Conservation (phyloP, 176 grass and related monocot species). For the Cymbopogon citratus region DNA sequence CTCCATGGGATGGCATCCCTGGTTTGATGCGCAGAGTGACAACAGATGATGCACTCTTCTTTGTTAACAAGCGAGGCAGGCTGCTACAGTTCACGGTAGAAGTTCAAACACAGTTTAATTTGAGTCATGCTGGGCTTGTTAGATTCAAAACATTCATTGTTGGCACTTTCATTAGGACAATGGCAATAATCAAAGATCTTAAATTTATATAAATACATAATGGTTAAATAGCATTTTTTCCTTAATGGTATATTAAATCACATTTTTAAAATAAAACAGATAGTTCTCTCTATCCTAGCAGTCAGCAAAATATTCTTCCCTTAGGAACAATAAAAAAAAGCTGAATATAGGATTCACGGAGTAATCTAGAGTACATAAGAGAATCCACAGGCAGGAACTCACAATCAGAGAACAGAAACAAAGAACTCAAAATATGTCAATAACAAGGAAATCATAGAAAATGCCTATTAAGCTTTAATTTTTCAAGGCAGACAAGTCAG, state of each 20-base stretch:
- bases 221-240: neutral
- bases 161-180: neutral
- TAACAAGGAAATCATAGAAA: slow-evolving; percentile 5
- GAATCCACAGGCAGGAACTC: neutral
- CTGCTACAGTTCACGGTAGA: slow-evolving; percentile 78
- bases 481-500: neutral
- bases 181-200: neutral
- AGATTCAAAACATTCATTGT: neutral
- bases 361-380: neutral
- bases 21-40: slow-evolving; percentile 50
- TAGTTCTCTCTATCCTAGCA: neutral
- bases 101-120: slow-evolving; percentile 26
- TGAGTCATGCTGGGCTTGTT: slow-evolving; percentile 15
- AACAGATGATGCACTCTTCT: slow-evolving; percentile 74
- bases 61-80: slow-evolving; percentile 81
- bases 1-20: slow-evolving; percentile 81
- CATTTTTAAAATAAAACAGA: neutral
- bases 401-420: slow-evolving; percentile 10
- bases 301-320: neutral
- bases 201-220: neutral
- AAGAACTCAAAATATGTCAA: neutral
- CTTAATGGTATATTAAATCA: neutral
- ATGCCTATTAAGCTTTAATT: neutral
- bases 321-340: neutral
- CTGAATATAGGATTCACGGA: neutral